These are phyloP conservation scores for Alternaria rosae DNA, from an alignment of 2,329 filamentous ascomycete genomes.

Conservation along the genomic window DNA sequence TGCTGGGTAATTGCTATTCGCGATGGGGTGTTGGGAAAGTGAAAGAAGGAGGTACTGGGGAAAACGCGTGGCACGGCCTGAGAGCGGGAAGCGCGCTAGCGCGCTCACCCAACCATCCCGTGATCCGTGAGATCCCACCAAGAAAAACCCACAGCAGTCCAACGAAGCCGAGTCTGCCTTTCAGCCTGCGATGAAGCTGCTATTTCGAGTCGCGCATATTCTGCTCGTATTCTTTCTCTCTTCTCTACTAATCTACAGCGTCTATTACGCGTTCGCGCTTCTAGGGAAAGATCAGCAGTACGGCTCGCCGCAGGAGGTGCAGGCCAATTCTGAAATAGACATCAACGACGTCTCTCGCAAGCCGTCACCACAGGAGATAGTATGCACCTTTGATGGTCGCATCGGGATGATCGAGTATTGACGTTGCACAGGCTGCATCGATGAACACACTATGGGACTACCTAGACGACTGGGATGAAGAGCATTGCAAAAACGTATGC, in stretches of 20 bases:
- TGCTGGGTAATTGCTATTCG: not conserved
- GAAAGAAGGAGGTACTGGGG: not conserved
- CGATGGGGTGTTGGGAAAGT: not conserved
- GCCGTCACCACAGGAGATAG: not conserved
- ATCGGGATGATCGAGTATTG: not conserved
- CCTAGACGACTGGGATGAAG: conserved; percentile 23
- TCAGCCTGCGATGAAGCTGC: conserved; percentile 2
- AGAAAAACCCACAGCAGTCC: not conserved
- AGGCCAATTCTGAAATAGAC: not conserved
- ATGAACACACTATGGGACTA: conserved; percentile 27
- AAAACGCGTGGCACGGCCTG: not conserved
- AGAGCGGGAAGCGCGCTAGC: not conserved
- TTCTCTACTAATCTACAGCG: conserved; percentile 7
- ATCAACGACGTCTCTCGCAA: not conserved
- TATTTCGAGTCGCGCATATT: conserved; percentile 7
- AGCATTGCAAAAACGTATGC: conserved; percentile 24
- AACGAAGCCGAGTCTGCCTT: not conserved
- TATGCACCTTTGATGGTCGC: not conserved
- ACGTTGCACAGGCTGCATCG: conserved; percentile 15
- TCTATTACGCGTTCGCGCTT: conserved; percentile 14
- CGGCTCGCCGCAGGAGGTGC: not conserved
- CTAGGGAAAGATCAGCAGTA: conserved; percentile 1
- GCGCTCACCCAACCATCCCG: not conserved
- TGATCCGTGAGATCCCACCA: not conserved
- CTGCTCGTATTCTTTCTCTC: conserved; percentile 8